phyloP scores from a whole-genome alignment of 768 basidiomycete genomes.

The Naganishia vaughanmartiniae region DNA sequence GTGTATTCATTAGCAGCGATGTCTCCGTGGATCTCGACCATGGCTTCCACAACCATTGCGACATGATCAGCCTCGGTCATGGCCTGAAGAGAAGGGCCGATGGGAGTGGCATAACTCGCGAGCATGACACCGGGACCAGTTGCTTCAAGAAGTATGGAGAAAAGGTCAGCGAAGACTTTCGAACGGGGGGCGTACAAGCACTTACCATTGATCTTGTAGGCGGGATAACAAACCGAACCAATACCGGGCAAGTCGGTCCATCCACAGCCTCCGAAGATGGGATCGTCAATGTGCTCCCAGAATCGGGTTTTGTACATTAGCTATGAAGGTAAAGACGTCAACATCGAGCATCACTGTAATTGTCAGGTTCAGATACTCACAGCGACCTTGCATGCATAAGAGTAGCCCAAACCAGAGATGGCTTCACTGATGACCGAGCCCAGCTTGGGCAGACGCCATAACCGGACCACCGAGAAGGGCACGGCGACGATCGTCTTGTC shows the following conservation, averaged over 20 bases:
- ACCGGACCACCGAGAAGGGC: slow-evolving; percentile 32
- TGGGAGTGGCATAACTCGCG: slow-evolving; percentile 31
- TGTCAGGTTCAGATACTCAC: slow-evolving; percentile 3
- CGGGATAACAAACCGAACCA: slow-evolving; percentile 35
- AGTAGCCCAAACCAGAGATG: slow-evolving; percentile 34
- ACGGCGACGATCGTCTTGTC: slow-evolving; percentile 36
- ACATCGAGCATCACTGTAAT: background rate
- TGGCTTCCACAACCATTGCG: slow-evolving; percentile 31
- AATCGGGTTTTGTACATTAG: slow-evolving; percentile 37
- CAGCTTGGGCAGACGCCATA: slow-evolving; percentile 30
- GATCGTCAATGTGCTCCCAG: slow-evolving; percentile 35
- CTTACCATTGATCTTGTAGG: slow-evolving; percentile 35
- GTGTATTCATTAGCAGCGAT: slow-evolving; percentile 35
- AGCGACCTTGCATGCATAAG: slow-evolving; percentile 35
- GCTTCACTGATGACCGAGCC: slow-evolving; percentile 35
- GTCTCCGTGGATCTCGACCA: slow-evolving; percentile 35
- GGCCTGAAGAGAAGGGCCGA: slow-evolving; percentile 30
- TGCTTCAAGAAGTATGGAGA: too few species aligned
- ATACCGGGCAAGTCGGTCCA: slow-evolving; percentile 35
- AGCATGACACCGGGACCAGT: slow-evolving; percentile 35
- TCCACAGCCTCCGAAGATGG: slow-evolving; percentile 35
- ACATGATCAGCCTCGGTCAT: slow-evolving; percentile 34
- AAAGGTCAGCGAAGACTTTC: too few species aligned
- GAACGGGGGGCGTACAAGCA: too few species aligned
- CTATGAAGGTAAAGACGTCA: background rate